Base-by-base conservation (phyloP, 306 rosid species). In the Parietaria judaica region DNA sequence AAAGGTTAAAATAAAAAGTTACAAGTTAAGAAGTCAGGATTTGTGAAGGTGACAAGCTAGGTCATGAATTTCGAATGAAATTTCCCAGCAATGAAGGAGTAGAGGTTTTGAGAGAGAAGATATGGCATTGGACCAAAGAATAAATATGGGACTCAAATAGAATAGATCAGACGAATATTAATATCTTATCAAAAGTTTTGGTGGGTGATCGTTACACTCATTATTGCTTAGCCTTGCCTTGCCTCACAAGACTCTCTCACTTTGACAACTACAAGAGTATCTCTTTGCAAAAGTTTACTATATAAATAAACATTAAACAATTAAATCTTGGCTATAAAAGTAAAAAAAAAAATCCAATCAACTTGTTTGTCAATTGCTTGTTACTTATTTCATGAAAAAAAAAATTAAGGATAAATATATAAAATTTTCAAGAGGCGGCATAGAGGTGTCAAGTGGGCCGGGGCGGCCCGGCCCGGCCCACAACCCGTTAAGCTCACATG, bases 161-260 rank as follows among this genome's bases (percentile, higher is more conserved):
- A 69, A 41, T 39, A 62, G 60, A n/a, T n/a, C n/a, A 72, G 80
- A 53, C 11, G 23, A 7, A 50, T 36, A 23, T 23, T n/a, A 74
- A 75, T 70, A 79, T 73, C 60, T 45, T 60, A 54, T 43, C 72
- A 66, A 71, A 60, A 64, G 70, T 74, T 78, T 80, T 13, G 10
- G 6, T 39, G 70, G 70, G 56, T 76, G 64, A 39, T 79, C 76
- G 81, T 79, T 79, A 76, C 84, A 80, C 78, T 73, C 65, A 51
- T 50, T 49, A 14, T 35, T 45, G 35, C 7, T 8, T 46, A 7
- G 39, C 48, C 45, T 50, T 63, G 14, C 49, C 64, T 60, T 60
- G 64, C 23, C 11, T 60, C 15, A 60, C 51, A 60, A 60, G 51
- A 60, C 37, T 60, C 37, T 43, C 17, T 44, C 37, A 16, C 51